Percentiles rank a stretch among this genome's conserved stretches.
Conservation (phyloP, 176 grass and related monocot genomes). For the Neostapfia colusana region DNA sequence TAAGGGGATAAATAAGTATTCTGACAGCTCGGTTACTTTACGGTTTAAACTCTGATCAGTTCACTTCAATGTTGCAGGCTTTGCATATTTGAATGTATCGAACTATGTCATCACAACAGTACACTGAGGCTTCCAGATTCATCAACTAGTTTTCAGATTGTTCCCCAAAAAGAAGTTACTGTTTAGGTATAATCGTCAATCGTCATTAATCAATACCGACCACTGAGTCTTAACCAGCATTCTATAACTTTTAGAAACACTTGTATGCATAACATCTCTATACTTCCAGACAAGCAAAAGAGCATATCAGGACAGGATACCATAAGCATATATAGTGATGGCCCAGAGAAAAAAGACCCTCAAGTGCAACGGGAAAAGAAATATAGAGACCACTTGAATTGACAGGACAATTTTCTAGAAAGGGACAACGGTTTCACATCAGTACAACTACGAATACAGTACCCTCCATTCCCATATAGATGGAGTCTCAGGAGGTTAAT, state of each 20-base stretch:
- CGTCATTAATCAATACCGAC: neutral
- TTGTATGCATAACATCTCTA: too few species aligned
- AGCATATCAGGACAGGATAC: neutral
- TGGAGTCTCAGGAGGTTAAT: neutral
- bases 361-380: neutral
- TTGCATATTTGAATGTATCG: neutral
- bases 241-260: neutral
- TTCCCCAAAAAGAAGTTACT: too few species aligned
- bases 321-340: neutral
- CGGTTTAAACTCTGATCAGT: neutral
- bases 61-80: neutral
- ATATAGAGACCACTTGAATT: neutral
- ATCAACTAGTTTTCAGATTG: neutral
- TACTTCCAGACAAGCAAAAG: neutral
- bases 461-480: neutral
- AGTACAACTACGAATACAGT: neutral
- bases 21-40: neutral
- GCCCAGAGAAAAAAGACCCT: conserved; percentile 12
- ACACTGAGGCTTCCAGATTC: neutral
- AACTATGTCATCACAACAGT: neutral
- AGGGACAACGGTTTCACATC: neutral
- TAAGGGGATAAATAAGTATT: neutral
- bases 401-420: neutral
- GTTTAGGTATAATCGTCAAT: too few species aligned
- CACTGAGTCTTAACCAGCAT: neutral